These are phyloP conservation scores for Torulaspora quercuum DNA, from an alignment of 805 yeast species.

Conservation along the genomic window DNA sequence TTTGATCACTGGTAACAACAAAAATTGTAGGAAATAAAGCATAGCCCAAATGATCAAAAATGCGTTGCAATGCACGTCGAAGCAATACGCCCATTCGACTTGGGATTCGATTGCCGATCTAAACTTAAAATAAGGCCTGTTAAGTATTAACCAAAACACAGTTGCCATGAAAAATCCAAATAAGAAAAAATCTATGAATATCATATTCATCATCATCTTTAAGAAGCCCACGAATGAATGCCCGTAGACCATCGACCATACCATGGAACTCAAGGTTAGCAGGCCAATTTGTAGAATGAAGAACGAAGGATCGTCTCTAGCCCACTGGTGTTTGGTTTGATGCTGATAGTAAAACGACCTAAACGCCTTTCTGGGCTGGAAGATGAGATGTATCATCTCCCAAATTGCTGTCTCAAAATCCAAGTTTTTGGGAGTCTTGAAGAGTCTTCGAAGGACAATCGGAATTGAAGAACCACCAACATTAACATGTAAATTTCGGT, in stretches of 20 bases:
- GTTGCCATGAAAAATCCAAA: constrained; percentile 70
- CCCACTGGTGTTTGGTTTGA: constrained; percentile 74
- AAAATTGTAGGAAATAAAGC: constrained; percentile 69
- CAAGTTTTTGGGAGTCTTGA: constrained; percentile 67
- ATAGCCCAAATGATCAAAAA: constrained; percentile 75
- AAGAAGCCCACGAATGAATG: constrained; percentile 59
- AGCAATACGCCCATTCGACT: constrained; percentile 89
- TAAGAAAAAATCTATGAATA: constrained; percentile 72
- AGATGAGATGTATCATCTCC: constrained; percentile 76
- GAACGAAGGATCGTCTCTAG: constrained; percentile 91
- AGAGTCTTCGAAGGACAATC: constrained; percentile 42
- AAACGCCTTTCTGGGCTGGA: constrained; percentile 78
- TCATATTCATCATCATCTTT: constrained; percentile 75
- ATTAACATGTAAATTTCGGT: constrained; percentile 10
- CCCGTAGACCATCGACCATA: constrained; percentile 85
- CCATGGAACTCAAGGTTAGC: constrained; percentile 69
- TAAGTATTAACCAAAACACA: constrained; percentile 66
- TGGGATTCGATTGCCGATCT: constrained; percentile 26
- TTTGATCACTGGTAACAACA: constrained; percentile 67
- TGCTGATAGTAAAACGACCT: constrained; percentile 76
- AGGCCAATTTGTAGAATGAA: constrained; percentile 66
- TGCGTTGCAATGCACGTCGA: constrained; percentile 92
- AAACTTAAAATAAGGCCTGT: constrained; percentile 54
- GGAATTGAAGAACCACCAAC: constrained; percentile 26
- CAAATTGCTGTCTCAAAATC: constrained; percentile 92